Percentiles rank a stretch among this genome's conserved stretches.
Conservation (phyloP, 345 rosid species). For the Arabis hirsuta region DNA sequence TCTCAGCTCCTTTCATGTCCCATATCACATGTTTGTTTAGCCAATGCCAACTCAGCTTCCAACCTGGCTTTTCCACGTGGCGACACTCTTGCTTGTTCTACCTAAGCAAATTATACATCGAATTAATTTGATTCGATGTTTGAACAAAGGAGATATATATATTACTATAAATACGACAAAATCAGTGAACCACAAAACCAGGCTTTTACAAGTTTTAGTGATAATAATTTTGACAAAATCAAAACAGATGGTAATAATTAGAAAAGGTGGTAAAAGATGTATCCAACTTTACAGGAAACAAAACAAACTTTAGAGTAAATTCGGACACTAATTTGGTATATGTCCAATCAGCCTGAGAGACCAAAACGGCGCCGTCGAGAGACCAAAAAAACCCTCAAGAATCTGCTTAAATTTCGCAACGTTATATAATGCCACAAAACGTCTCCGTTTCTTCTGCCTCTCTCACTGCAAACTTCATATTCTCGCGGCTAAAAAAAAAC, state of each 20-base stretch:
- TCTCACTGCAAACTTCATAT: too few species aligned
- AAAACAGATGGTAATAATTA: not conserved
- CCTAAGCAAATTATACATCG: slow-evolving; percentile 40
- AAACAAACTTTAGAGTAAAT: slow-evolving; percentile 33
- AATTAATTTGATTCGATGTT: not conserved
- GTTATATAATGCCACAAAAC: too few species aligned
- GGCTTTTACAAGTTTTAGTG: not conserved
- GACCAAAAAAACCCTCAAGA: too few species aligned
- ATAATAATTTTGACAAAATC: slow-evolving; percentile 7
- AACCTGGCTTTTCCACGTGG: slow-evolving; percentile 80
- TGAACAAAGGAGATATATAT: not conserved
- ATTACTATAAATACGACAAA: not conserved
- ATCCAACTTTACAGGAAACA: slow-evolving; percentile 34
- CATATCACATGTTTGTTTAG: slow-evolving; percentile 63
- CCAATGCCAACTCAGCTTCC: slow-evolving; percentile 85
- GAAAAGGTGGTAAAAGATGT: not conserved
- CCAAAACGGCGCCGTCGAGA: too few species aligned
- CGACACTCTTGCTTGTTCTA: slow-evolving; percentile 72
- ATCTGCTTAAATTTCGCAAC: too few species aligned
- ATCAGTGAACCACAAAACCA: not conserved
- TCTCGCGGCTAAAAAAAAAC: too few species aligned
- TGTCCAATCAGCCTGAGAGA: too few species aligned
- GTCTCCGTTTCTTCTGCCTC: too few species aligned
- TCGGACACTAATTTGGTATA: slow-evolving; percentile 33
- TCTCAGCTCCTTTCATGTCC: slow-evolving; percentile 78